These are phyloP conservation scores for Backusella tuberculispora DNA, from an alignment of 192 early-diverging fungal genomes.

Conservation along the genomic window DNA sequence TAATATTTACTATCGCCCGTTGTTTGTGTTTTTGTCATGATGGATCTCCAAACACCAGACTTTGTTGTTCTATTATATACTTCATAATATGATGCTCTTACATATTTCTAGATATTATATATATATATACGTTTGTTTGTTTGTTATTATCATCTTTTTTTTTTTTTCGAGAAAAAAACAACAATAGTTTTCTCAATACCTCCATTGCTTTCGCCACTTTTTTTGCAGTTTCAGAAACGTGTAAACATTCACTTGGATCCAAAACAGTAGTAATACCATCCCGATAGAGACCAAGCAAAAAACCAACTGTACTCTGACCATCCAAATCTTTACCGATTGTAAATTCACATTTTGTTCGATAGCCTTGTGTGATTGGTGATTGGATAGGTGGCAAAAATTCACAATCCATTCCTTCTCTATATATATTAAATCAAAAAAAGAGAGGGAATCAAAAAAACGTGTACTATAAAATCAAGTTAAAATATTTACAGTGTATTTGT, in stretches of 20 bases:
- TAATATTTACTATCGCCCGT: conserved; percentile 57
- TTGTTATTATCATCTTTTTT: no score
- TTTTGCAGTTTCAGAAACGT: conserved; percentile 54
- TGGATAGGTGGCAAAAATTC: conserved; percentile 39
- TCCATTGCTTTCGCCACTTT: conserved; percentile 54
- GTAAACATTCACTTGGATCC: conserved; percentile 45
- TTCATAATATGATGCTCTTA: conserved; percentile 36
- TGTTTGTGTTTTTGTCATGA: conserved; percentile 59
- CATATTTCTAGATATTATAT: conserved; percentile 30
- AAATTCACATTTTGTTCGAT: conserved; percentile 83
- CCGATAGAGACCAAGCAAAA: conserved; percentile 66
- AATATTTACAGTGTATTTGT: conserved; percentile 37
- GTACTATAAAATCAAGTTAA: neutral
- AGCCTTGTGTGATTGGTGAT: conserved; percentile 66
- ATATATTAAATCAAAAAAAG: neutral
- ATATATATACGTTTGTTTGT: no score
- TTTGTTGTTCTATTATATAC: conserved; percentile 40
- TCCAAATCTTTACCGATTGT: conserved; percentile 64
- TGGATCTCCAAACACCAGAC: conserved; percentile 65
- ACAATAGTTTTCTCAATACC: conserved; percentile 24
- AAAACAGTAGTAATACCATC: conserved; percentile 62
- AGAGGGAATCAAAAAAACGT: neutral
- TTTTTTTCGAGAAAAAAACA: neutral
- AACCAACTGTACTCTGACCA: conserved; percentile 62
- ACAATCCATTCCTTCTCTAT: conserved; percentile 21